Evolutionary conservation across 2,329 filamentous ascomycete genomes (phyloP), one percentile per base, ranked within the genome.

Genomic region (Hypoxylon sp.): DNA sequence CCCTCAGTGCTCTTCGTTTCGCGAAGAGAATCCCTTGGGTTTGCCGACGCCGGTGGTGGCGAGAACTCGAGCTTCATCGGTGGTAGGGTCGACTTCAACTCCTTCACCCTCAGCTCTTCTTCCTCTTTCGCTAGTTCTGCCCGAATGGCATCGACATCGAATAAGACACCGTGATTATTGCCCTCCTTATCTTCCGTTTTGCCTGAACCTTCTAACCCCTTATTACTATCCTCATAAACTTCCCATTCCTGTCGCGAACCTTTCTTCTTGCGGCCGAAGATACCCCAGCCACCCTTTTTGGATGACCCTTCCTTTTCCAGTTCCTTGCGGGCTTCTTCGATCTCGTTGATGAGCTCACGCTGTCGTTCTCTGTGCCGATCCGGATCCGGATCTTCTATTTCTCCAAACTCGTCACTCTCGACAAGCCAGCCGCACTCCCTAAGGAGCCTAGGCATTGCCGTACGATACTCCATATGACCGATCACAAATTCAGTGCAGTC

Each of bases 331-430:
- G 96, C 96, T 79, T 97, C 94, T 77, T 98, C 95, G 55, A 99
- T 97, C 79, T 99, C 96, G 73, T 91, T 94, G 76, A 99, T 97
- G 43, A 99, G 87, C 79, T 98, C 95, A 60, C 94, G 87, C 79
- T 99, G 96, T 50, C 94, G 86, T 76, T 93, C 86, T 53, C 88
- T 86, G 79, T 98, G 95, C 71, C 97, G 95, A 0, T 98, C 96
- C 0, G 96, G 96, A 74, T 99, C 96, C 0, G 96, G 94, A 71
- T 99, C 96, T 77, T 98, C 96, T 65, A 99, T 98, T 79, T 99
- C 96, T 0, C 88, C 90, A 75, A 98, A 99, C 76, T 98, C 95
- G 72, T 97, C 94, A 69, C 91, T 94, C 74, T 97, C 90, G 2
- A 98, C 92, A 56, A 90, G 82, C 94, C 94, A 99, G 14, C 94